phyloP scores from a whole-genome alignment of 2,329 filamentous ascomycete genomes.

The Penicillium crustosum region DNA sequence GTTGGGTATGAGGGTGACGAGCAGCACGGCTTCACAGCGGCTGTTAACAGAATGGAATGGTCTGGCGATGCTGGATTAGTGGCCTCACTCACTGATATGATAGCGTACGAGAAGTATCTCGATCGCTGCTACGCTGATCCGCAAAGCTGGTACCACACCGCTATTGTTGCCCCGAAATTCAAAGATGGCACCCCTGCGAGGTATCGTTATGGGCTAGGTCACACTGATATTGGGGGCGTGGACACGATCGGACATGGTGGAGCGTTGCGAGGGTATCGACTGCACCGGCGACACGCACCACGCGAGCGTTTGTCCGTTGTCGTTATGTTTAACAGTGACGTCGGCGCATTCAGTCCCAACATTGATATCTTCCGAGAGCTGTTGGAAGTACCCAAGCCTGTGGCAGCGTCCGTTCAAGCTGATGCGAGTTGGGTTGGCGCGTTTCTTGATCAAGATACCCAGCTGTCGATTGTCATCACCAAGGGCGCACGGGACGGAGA shows the following conservation, averaged over 20 bases:
- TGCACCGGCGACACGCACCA: constrained; percentile 38
- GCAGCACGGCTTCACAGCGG: constrained; percentile 37
- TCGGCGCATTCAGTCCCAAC: constrained; percentile 26
- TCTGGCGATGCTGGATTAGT: constrained; percentile 48
- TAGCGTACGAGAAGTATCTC: constrained; percentile 47
- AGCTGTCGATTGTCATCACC: constrained; percentile 33
- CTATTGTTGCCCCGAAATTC: constrained; percentile 31
- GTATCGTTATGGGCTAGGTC: constrained; percentile 43
- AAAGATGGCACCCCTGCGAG: constrained; percentile 36
- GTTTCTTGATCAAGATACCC: constrained; percentile 42
- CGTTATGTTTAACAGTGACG: constrained; percentile 44
- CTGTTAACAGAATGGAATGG: constrained; percentile 48
- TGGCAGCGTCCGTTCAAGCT: constrained; percentile 8
- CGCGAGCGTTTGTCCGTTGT: constrained; percentile 41
- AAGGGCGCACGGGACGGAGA: constrained; percentile 28
- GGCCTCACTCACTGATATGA: constrained; percentile 49
- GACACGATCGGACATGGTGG: constrained; percentile 42
- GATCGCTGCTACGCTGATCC: constrained; percentile 33
- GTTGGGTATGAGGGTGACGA: constrained; percentile 48
- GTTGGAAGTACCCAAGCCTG: constrained; percentile 24
- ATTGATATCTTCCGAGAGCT: constrained; percentile 35
- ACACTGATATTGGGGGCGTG: constrained; percentile 26
- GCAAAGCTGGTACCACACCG: constrained; percentile 37
- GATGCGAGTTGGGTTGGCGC: constrained; percentile 34
- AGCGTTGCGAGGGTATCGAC: constrained; percentile 45